Evolutionary conservation across 2,329 filamentous ascomycete species (phyloP), one percentile per base, ranked within the genome.

Genomic region (Paracoccidioides brasiliensis): DNA sequence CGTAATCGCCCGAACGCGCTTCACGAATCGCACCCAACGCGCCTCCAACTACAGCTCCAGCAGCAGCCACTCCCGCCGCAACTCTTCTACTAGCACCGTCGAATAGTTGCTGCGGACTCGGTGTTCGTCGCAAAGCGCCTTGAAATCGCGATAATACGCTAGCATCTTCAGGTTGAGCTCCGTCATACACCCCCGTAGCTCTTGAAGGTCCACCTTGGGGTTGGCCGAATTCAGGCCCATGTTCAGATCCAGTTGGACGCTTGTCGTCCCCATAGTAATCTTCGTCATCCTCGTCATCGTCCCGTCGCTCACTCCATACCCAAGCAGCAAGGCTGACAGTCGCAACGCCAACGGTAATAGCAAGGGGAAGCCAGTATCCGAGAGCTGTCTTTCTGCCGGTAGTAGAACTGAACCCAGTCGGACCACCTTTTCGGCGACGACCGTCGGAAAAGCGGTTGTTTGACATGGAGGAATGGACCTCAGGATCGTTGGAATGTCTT

Each of bases 291-390:
- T 90, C 84, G 54, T 88, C 84, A 57, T 84, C 80, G 61, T 87
- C 84, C 65, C 79, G 82, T 65, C 88, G 85, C 73, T 95, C 90
- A 69, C 86, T 94, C 90, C 90, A 95, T 58, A 90, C 82, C 91
- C 91, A 97, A 56, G 89, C 89, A 53, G 85, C 90, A 50, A 95
- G 74, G 38, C 90, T 90, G 55, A 87, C 84, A 28, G 90, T 89
- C 58, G 91, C 91, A 63, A 94, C 82, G 49, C 89, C 90, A 57
- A 95, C 83, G 52, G 90, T 96, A 61, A 95, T 73, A 61, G 84
- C 85, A 56, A 97, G 79, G 59, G 91, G 91, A 58, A 95, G 81
- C 88, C 90, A 96, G 74, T 94, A 91, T 66, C 84, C 73, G 60
- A 75, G 63, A 40, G 70, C 65, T 15, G 73, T 73, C 38, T 72